Evolutionary conservation across 768 basidiomycete species (phyloP).

Genomic region (Rhizopogon roseolus): DNA sequence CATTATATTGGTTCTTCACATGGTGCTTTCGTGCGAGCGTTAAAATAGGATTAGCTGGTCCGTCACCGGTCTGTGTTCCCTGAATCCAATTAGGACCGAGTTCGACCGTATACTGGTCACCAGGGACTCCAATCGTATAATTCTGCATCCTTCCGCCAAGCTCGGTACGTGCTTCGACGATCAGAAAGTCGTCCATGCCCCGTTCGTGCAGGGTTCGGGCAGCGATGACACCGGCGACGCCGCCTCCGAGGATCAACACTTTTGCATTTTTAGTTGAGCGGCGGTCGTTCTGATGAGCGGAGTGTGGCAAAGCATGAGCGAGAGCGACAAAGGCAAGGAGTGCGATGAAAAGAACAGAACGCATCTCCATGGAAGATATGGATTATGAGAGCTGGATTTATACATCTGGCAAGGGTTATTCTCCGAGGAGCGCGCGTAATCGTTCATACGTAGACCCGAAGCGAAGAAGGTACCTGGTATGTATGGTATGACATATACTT

Average conservation of each 20-base stretch:
- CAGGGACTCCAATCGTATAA: constrained; percentile 35
- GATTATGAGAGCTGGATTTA: neutral
- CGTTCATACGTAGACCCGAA: too few species aligned
- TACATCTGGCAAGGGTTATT: neutral
- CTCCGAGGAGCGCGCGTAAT: too few species aligned
- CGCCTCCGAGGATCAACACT: constrained; percentile 62
- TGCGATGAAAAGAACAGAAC: neutral
- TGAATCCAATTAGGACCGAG: constrained; percentile 61
- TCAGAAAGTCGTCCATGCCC: constrained; percentile 52
- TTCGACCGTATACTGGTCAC: constrained; percentile 42
- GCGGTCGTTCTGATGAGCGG: neutral
- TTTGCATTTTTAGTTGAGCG: constrained; percentile 15
- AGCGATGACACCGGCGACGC: constrained; percentile 61
- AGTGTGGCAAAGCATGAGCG: neutral
- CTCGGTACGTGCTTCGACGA: constrained; percentile 54
- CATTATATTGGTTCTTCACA: constrained; percentile 39
- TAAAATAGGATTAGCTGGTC: constrained; percentile 57
- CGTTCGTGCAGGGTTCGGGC: constrained; percentile 53
- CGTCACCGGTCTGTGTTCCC: constrained; percentile 42
- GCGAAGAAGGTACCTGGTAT: too few species aligned
- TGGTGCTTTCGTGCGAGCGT: constrained; percentile 51
- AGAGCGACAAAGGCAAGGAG: neutral
- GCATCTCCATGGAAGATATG: neutral
- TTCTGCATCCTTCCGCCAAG: constrained; percentile 60
- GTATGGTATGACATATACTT: too few species aligned